Conservation (phyloP, 176 grass and related monocot species). For the Cenchrus fungigraminus region DNA sequence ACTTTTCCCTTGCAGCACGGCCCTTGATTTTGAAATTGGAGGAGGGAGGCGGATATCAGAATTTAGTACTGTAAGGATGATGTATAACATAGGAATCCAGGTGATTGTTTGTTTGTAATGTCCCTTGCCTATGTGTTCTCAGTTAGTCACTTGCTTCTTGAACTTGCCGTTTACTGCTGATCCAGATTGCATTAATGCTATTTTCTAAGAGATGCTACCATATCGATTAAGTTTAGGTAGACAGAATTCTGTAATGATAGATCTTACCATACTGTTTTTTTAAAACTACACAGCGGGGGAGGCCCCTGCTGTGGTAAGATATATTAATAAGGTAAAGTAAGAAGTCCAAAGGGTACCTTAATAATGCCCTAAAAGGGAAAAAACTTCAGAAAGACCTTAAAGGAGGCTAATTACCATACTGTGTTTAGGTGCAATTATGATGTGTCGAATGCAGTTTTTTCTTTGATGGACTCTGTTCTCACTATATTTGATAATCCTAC, state of each 20-base stretch:
- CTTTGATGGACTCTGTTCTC: neutral
- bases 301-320: too few species aligned
- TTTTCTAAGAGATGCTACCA: neutral
- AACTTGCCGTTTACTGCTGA: neutral
- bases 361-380: too few species aligned
- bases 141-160: slow-evolving; percentile 30
- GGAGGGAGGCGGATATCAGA: slow-evolving; percentile 90
- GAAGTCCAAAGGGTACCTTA: too few species aligned
- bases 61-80: slow-evolving; percentile 85
- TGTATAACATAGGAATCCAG: slow-evolving; percentile 97
- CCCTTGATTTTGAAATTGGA: slow-evolving; percentile 95
- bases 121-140: slow-evolving; percentile 14
- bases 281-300: too few species aligned
- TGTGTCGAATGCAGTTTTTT: neutral
- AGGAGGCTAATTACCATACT: neutral
- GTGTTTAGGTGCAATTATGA: neutral
- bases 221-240: neutral
- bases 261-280: too few species aligned
- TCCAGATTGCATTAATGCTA: neutral
- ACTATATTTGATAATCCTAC: neutral
- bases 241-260: neutral
- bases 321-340: too few species aligned
- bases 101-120: slow-evolving; percentile 44
- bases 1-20: slow-evolving; percentile 60
- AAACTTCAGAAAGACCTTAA: too few species aligned